Evolutionary conservation across 1,284 basidiomycete genomes (phyloP), one percentile per base, ranked within the genome.

Genomic region (Melampsora occidentalis): DNA sequence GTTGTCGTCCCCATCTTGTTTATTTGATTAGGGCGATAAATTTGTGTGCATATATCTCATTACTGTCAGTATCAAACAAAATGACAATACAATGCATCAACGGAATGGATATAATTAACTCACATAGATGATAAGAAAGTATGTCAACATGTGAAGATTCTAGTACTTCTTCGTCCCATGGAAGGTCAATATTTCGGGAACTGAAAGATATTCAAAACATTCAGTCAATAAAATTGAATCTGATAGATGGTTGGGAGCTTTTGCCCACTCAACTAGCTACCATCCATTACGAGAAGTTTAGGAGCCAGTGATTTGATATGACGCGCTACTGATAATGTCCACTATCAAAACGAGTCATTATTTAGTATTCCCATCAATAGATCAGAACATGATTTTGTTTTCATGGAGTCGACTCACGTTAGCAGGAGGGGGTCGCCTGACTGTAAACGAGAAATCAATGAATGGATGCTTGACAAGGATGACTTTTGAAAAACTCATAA

Each of bases 201-300:
- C 73, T 76, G 39, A 14, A 22, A 12, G 20, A 22, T 28, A 59
- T 22, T 22, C n/a, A n/a, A 59, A 20, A 28, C 3, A 22, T 22
- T 10, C 28, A 3, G 16, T 59, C 22, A 22, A 22, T 10, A n/a
- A 59, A n/a, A 59, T 59, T 14, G 20, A 9, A 59, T 22, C 14
- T 59, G n/a, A 14, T 22, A 59, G n/a, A 59, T 22, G 28, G 6
- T 59, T 22, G 16, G 53, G 28, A 22, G 28, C 12, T 59, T 22
- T 10, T 10, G n/a, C n/a, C 28, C 28, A 31, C 62, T 63, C 28
- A 39, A 76, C 73, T 69, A 76, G 59, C 73, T 76, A 39, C 73
- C 73, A 76, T 76, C 73, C 65, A 76, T 76, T 9, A 76, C 73
- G 53, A 76, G 62, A 69, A 65, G 68, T 25, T 69, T 68, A 14